A percentile compares a stretch with the other conserved stretches of the same genome.
These are phyloP conservation scores for Xanthoceras sorbifolium DNA, from an alignment of 345 rosid genomes.

Conservation along the genomic window DNA sequence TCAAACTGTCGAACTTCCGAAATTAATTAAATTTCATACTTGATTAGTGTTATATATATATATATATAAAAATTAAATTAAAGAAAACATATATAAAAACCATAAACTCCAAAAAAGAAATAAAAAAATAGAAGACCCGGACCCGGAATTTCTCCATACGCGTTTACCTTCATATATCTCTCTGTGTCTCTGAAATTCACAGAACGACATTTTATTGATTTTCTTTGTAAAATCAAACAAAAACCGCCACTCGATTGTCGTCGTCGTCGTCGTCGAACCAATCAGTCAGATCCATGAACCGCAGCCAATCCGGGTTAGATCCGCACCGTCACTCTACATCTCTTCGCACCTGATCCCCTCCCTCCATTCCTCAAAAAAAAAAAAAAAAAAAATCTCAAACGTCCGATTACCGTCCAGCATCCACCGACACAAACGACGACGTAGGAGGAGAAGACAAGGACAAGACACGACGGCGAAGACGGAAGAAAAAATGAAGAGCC, in stretches of 20 bases:
- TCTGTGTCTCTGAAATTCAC: not conserved
- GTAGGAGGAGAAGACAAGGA: too few species aligned
- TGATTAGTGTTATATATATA: not conserved
- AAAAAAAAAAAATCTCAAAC: constrained; percentile 12
- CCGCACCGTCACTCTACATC: constrained; percentile 8
- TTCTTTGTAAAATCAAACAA: not conserved
- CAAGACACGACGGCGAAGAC: too few species aligned
- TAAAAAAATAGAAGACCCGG: not conserved
- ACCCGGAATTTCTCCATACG: not conserved
- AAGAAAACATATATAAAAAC: not conserved
- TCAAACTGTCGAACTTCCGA: too few species aligned
- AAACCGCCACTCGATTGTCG: not conserved
- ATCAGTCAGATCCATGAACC: constrained; percentile 28
- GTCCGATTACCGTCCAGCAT: not conserved
- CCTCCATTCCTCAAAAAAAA: not conserved
- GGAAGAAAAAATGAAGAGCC: constrained; percentile 42
- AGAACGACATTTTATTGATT: not conserved
- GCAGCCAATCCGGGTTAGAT: not conserved
- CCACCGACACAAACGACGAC: not conserved
- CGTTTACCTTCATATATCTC: constrained; percentile 19
- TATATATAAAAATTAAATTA: not conserved
- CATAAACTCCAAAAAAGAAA: not conserved
- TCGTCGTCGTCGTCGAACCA: not conserved
- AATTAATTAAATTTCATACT: too few species aligned
- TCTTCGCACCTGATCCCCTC: not conserved